Evolutionary conservation across 2,329 filamentous ascomycete genomes (phyloP).

Genomic region (Hysterium pulicare): DNA sequence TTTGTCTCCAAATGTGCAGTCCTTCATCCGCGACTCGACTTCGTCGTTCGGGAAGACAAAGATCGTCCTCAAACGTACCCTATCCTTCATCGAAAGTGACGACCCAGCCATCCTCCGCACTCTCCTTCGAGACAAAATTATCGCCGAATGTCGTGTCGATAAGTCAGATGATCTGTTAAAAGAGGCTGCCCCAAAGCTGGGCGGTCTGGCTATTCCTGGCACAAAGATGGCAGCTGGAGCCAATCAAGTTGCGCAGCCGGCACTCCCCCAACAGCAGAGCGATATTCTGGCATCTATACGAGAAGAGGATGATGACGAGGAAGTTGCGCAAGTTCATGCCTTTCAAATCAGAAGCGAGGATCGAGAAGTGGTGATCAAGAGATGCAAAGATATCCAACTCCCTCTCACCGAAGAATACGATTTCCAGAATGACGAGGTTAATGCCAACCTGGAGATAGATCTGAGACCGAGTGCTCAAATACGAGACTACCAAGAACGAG

Average conservation of each 20-base stretch:
- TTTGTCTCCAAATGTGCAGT: conserved; percentile 73
- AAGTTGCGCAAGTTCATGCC: conserved; percentile 82
- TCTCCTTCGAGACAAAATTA: conserved; percentile 79
- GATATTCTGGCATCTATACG: conserved; percentile 66
- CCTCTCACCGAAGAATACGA: conserved; percentile 96
- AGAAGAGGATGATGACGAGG: conserved; percentile 76
- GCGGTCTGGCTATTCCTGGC: conserved; percentile 84
- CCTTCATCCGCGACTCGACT: conserved; percentile 79
- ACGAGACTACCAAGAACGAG: conserved; percentile 93
- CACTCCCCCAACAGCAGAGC: conserved; percentile 43
- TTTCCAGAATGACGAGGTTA: conserved; percentile 85
- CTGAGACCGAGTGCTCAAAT: conserved; percentile 86
- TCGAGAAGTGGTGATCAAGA: conserved; percentile 84
- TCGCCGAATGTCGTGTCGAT: conserved; percentile 75
- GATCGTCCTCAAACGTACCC: conserved; percentile 88
- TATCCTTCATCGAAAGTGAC: conserved; percentile 89
- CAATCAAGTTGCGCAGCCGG: conserved; percentile 58
- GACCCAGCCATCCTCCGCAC: conserved; percentile 83
- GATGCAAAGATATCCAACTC: conserved; percentile 80
- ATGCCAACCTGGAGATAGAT: conserved; percentile 91
- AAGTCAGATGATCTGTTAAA: conserved; percentile 70
- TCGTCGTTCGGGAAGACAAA: conserved; percentile 94
- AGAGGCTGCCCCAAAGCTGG: conserved; percentile 80
- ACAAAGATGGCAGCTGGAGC: conserved; percentile 90
- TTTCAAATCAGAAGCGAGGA: conserved; percentile 83